phyloP scores from a whole-genome alignment of 2,329 filamentous ascomycete genomes.

The Neopestalotiopsis sp. region DNA sequence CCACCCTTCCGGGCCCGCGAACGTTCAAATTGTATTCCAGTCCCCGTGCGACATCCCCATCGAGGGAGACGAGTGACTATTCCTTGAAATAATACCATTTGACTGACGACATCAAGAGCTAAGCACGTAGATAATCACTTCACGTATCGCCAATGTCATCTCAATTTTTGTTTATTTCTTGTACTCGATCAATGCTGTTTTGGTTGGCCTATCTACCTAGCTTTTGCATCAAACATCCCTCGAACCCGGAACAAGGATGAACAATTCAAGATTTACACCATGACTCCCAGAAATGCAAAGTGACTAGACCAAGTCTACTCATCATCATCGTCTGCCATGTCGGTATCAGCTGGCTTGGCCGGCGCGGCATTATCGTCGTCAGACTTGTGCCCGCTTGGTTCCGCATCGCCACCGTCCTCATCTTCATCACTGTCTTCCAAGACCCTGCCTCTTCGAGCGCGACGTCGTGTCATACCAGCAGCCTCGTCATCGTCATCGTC shows the following conservation, averaged over 20 bases:
- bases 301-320: not conserved
- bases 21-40: no score
- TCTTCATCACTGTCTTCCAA: constrained; percentile 61
- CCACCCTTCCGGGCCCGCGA: no score
- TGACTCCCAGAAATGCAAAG: constrained; percentile 2
- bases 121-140: no score
- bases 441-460: constrained; percentile 55
- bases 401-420: constrained; percentile 38
- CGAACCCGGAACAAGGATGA: not conserved
- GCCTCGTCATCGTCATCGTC: constrained; percentile 56
- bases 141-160: no score
- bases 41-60: no score
- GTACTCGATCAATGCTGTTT: no score
- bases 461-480: constrained; percentile 43
- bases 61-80: no score
- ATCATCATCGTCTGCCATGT: constrained; percentile 40
- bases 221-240: not conserved
- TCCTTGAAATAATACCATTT: no score
- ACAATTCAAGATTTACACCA: constrained; percentile 1
- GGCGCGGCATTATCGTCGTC: constrained; percentile 21
- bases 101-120: no score
- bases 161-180: no score
- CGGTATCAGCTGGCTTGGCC: constrained; percentile 32
- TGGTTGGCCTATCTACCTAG: not conserved
- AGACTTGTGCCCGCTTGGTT: constrained; percentile 4